Evolutionary conservation across 2,329 filamentous ascomycete species (phyloP).

Genomic region (Penicillium paneum): DNA sequence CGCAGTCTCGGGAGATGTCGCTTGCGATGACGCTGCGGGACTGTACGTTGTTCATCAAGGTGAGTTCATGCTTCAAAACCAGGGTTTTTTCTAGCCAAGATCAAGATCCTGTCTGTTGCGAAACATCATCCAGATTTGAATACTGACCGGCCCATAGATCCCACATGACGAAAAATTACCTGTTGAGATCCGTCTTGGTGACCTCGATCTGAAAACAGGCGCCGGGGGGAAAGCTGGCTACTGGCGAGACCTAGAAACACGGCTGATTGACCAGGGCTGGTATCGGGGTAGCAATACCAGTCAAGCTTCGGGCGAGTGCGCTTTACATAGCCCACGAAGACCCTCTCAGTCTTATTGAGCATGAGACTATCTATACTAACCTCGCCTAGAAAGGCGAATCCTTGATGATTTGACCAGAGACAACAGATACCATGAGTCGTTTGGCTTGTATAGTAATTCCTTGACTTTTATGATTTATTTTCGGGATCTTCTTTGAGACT

Average conservation of each 20-base stretch:
- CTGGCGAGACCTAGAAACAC: slow-evolving; percentile 64
- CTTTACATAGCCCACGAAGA: slow-evolving; percentile 24
- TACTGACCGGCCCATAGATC: slow-evolving; percentile 27
- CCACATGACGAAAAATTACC: slow-evolving; percentile 30
- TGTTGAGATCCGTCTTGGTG: slow-evolving; percentile 59
- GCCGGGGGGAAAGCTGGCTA: slow-evolving; percentile 61
- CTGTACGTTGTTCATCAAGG: slow-evolving; percentile 69
- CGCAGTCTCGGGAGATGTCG: slow-evolving; percentile 51
- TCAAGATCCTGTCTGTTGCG: neutral
- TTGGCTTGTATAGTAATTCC: neutral
- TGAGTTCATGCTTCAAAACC: slow-evolving; percentile 33
- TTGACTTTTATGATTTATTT: neutral
- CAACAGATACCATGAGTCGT: neutral
- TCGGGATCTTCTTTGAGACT: neutral
- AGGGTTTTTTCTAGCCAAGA: neutral
- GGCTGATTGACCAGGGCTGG: slow-evolving; percentile 65
- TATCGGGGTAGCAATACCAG: slow-evolving; percentile 51
- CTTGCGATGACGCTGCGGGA: slow-evolving; percentile 78
- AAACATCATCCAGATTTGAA: neutral
- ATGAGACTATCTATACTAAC: neutral
- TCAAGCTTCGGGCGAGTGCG: slow-evolving; percentile 32
- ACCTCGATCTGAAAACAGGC: slow-evolving; percentile 73
- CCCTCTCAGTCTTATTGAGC: neutral
- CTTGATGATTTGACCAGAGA: neutral
- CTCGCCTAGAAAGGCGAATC: neutral